Conservation (phyloP, 2,329 filamentous ascomycete species). For the Exutisphaerella laricina region DNA sequence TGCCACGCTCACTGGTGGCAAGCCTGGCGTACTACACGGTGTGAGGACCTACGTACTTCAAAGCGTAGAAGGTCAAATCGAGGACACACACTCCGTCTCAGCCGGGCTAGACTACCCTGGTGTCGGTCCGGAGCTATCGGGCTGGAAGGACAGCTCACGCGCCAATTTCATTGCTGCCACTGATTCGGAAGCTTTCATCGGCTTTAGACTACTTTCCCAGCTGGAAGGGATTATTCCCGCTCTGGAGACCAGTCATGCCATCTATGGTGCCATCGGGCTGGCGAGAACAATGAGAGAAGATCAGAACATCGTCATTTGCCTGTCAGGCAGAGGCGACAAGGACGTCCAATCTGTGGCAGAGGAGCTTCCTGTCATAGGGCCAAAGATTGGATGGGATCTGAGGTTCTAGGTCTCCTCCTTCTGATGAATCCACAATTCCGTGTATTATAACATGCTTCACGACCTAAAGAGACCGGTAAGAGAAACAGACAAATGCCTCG, state of each 20-base stretch:
- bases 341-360: conserved; percentile 98
- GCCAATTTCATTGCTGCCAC: conserved; percentile 88
- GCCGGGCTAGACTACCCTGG: conserved; percentile 96
- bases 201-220: conserved; percentile 78
- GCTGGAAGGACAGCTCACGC: conserved; percentile 85
- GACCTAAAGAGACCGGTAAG: too few relatives aligned
- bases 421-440: too few relatives aligned
- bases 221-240: conserved; percentile 96
- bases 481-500: too few relatives aligned
- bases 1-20: conserved; percentile 78
- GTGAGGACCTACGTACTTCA: conserved; percentile 95
- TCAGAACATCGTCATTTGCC: conserved; percentile 86
- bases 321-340: conserved; percentile 93
- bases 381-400: conserved; percentile 72
- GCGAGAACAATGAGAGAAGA: conserved; percentile 88
- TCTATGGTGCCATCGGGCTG: conserved; percentile 81
- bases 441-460: too few relatives aligned
- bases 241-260: conserved; percentile 85
- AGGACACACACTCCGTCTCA: conserved; percentile 92
- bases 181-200: conserved; percentile 81
- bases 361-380: conserved; percentile 80
- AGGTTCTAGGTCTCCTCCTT: too few relatives aligned
- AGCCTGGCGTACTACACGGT: conserved; percentile 90
- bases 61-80: conserved; percentile 86
- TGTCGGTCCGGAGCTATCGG: conserved; percentile 84